phyloP scores from a whole-genome alignment of 331 rosid species.

The Ulmus americana region DNA sequence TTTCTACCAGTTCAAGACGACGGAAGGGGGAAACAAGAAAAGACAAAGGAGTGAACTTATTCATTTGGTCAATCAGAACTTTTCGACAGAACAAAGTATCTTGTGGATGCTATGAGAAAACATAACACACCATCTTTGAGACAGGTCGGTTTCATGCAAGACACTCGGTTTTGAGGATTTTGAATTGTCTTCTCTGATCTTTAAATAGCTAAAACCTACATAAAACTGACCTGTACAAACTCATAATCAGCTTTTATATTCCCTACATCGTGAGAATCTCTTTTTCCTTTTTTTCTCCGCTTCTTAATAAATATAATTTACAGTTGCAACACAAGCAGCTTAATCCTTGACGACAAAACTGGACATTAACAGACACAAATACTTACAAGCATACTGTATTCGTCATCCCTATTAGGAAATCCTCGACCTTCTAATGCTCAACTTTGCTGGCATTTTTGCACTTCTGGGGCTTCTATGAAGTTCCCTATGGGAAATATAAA shows the following conservation, averaged over 20 bases:
- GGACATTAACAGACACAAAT: slow-evolving; percentile 36
- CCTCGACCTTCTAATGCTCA: not conserved
- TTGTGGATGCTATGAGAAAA: not conserved
- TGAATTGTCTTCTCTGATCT: slow-evolving; percentile 32
- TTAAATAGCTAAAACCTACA: slow-evolving; percentile 41
- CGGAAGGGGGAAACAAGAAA: too few relatives aligned
- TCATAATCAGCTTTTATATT: slow-evolving; percentile 32
- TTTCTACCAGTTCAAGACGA: too few relatives aligned
- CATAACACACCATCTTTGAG: slow-evolving; percentile 16
- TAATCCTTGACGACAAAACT: slow-evolving; percentile 55
- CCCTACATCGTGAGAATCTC: slow-evolving; percentile 40
- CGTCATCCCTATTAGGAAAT: slow-evolving; percentile 10
- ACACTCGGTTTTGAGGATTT: slow-evolving; percentile 31
- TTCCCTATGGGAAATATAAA: not conserved
- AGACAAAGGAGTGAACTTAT: too few relatives aligned
- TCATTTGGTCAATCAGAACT: not conserved
- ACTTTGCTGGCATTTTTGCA: slow-evolving; percentile 1
- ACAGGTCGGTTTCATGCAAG: slow-evolving; percentile 19
- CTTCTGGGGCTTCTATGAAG: not conserved
- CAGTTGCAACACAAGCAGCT: slow-evolving; percentile 50
- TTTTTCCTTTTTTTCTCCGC: slow-evolving; percentile 23
- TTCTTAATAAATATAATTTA: slow-evolving; percentile 49
- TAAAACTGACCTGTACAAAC: slow-evolving; percentile 65
- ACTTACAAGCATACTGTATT: slow-evolving; percentile 48
- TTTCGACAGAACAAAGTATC: slow-evolving; percentile 1